Base-by-base conservation (phyloP, 1,284 basidiomycete genomes). In the Macrocystidia cucumis region DNA sequence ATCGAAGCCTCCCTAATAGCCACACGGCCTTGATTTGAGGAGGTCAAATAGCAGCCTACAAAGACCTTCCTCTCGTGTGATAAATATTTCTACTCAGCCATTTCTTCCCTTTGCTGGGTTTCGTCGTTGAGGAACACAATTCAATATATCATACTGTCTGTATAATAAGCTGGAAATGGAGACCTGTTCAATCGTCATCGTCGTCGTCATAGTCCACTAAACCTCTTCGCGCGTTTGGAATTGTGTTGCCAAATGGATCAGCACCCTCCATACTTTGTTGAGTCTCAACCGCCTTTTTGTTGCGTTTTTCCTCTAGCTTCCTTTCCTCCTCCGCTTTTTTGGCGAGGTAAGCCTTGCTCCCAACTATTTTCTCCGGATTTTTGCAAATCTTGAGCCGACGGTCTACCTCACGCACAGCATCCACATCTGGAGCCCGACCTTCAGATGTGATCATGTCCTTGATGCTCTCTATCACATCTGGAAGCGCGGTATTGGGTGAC, bases 361-460 rank as follows among this genome's bases (percentile, higher is more conserved):
- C 91, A 3, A 81, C 77, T 8, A 93, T 79, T 54, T 92, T 95
- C 57, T 92, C 91, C 5, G 93, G 92, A 51, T 97, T 96, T 52
- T 90, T 87, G 63, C 91, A 96, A 26, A 83, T 51, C 50, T 77
- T 83, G 29, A 97, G 62, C 30, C 89, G 69, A 51, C 82, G 74
- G 55, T 97, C 93, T 3, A 96, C 80, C 50, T 87, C 81, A 21
- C 86, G 83, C 12, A 95, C 89, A 23, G 72, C 67, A 43, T 89
- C 88, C n/a, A 92, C 69, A 41, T 87, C 72, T 11, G 89, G 77
- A 16, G 72, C 65, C 19, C 65, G 60, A n/a, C 82, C 78, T n/a
- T 70, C 56, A 11, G 62, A 50, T 5, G 56, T 52, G 29, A 93
- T 78, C 49, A 83, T 53, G 3, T 47, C 48, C 45, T 75, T 70